Base-by-base conservation (phyloP, 768 basidiomycete genomes). In the Suillus americanus region DNA sequence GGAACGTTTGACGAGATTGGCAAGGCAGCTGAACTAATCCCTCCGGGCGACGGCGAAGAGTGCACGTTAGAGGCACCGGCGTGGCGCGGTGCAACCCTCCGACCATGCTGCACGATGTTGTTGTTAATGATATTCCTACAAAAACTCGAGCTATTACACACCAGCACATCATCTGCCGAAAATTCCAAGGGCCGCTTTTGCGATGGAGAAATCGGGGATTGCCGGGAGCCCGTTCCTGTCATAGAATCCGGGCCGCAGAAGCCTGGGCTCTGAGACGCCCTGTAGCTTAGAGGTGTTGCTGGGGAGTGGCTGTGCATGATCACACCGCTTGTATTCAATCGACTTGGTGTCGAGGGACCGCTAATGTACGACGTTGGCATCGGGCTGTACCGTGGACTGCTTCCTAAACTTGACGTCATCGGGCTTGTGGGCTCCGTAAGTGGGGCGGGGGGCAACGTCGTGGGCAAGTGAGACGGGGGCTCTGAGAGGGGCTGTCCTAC, bases 71-170 rank as follows among this genome's bases (percentile, higher is more conserved):
- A 43, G 30, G 71, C 48, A 12, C 61, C 38, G 10, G 63, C 37
- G 43, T 63, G 55, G 46, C 75, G 73, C 14, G 70, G 66, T 9
- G 60, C 1, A 37, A 74, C 68, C 35, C 66, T 65, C 18, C 73
- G 67, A 62, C 28, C 62, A 59, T 61, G 54, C 75, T 74, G 18
- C 2, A 41, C 40, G 9, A 56, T 50, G 43, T 3, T 63, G 43
- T 3, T 63, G 57, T 74, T 40, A 73, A 73, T 67, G 64, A 62
- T 65, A 54, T 41, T 38, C 64, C 18, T 62, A 53, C 40, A 35
- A 61, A 62, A 18, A 46, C 16, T 66, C 64, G 62, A 68, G 66
- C 69, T 51, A n/a, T 68, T 65, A 57, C 57, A 20, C 25, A 59
- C 57, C 25, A 41, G 10, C 16, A 54, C 45, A 43, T 41, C 50